phyloP scores from a whole-genome alignment of 768 basidiomycete species.

The Rhizopogon vinicolor region DNA sequence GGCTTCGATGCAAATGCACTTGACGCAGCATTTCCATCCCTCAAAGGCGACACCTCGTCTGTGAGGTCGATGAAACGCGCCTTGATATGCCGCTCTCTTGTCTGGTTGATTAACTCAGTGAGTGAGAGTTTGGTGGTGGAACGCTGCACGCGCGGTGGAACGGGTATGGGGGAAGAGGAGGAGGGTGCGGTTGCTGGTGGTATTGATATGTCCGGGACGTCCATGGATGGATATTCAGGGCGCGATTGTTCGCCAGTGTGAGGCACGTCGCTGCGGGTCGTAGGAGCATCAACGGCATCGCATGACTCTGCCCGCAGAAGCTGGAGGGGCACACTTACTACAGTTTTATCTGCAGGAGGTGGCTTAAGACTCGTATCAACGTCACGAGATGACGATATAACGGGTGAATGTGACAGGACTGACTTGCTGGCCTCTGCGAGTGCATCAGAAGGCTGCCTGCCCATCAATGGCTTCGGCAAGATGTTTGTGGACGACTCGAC shows the following conservation, averaged over 20 bases:
- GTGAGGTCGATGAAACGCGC: neutral
- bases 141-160: conserved; percentile 18
- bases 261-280: neutral
- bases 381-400: neutral
- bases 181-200: conserved; percentile 2
- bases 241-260: neutral
- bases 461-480: neutral
- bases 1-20: neutral
- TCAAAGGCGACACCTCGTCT: neutral
- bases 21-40: neutral
- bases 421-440: no score
- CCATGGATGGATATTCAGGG: neutral
- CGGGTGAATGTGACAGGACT: neutral
- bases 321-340: no score
- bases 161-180: conserved; percentile 7
- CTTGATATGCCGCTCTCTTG: conserved; percentile 8
- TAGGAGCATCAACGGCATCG: neutral
- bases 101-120: conserved; percentile 16
- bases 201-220: neutral
- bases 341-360: neutral
- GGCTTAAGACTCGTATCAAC: neutral
- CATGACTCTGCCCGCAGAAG: neutral
- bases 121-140: conserved; percentile 12
- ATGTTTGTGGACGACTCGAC: neutral
- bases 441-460: neutral